Evolutionary conservation across 208 protist genomes (phyloP).

Genomic region (Endotrypanum monterogeii): DNA sequence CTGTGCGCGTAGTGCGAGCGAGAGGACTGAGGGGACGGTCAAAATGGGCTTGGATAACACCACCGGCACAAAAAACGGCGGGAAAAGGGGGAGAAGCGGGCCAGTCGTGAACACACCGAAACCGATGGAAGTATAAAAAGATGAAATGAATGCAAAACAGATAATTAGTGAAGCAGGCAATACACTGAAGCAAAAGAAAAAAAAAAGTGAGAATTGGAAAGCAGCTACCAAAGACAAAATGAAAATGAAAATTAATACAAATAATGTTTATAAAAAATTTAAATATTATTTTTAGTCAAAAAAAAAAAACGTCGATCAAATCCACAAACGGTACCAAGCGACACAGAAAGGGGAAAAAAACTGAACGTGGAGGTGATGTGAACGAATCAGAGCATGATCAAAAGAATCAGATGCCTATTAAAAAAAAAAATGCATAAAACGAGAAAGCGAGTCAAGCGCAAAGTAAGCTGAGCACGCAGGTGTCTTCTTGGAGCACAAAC

Average conservation of each 20-base stretch:
- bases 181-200: not conserved
- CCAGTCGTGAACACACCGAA: no score
- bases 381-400: no score
- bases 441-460: not conserved
- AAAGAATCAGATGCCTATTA: not conserved
- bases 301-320: not conserved
- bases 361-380: not conserved
- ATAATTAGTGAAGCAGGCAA: not conserved
- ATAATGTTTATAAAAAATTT: no score
- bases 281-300: no score
- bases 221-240: no score
- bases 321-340: not conserved
- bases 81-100: not conserved
- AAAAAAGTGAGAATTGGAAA: no score
- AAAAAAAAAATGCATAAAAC: not conserved
- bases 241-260: no score
- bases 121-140: no score
- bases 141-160: conserved; percentile 3
- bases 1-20: no score
- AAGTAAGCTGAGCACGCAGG: not conserved
- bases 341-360: not conserved
- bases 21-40: not conserved
- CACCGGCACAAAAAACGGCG: not conserved
- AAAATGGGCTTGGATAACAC: not conserved
- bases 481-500: no score